Evolutionary conservation across 1,284 basidiomycete genomes (phyloP), one percentile per base, ranked within the genome.

Genomic region (Ustilago esculenta): DNA sequence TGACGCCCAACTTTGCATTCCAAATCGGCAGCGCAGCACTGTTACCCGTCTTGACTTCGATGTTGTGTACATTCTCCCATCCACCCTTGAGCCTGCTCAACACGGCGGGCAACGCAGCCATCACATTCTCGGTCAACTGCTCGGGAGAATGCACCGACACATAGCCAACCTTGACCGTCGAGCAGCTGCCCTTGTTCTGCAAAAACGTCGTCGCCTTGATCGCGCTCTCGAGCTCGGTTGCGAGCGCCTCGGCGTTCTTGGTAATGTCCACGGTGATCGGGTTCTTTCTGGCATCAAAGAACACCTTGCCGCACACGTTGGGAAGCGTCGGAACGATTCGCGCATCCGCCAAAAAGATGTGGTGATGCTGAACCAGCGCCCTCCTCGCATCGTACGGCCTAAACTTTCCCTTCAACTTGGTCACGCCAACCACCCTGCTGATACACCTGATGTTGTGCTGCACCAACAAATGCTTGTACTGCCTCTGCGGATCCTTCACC

Each of bases 201-300:
- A 93, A 89, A 88, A 94, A 92, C 83, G 94, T 96, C 0, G 95
- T 95, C 14, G 92, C 92, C 7, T 88, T 88, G 66, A 98, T 89
- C 11, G 94, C 94, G 34, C 88, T 87, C 79, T 95, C 93, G 5
- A 98, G 86, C 79, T 97, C 92, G 34, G 86, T 86, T 82, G 95
- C 94, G 59, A 98, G 85, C 10, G 21, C 25, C 0, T 50, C 56
- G 82, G 94, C 90, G 79, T 93, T 94, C 42, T 89, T 88, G 34
- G 74, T 65, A 45, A 98, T 79, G 74, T 88, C 89, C 34, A 98
- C 94, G 2, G 95, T 92, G 44, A 98, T 91, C 2, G 95, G 95
- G 82, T 94, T 91, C 83, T 98, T 98, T 84, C 97, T 97, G 1
- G 92, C 91, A 20, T 92, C 87, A 74, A 97, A 94, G 86, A 93